Evolutionary conservation across 306 rosid genomes (phyloP), one percentile per base, ranked within the genome.

Genomic region (Rosa chinensis): DNA sequence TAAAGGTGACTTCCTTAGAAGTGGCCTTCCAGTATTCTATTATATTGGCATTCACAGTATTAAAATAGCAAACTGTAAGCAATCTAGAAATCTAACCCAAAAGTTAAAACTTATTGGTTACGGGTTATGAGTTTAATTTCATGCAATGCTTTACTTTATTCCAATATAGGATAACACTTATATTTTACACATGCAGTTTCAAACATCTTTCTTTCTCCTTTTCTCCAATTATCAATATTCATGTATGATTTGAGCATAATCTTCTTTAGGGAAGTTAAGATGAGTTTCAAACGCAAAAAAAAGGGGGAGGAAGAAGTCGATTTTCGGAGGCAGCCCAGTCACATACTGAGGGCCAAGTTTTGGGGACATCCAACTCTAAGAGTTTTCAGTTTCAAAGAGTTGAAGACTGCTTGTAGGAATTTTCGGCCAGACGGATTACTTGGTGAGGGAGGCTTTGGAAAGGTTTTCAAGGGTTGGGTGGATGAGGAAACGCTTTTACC

Each of bases 401-500:
- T 85, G 18, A 82, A 49, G 78, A 76, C 67, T 62, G 83, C 81
- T 16, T 81, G 83, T 42, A 75, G 78, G 44, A 85, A 76, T 69
- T 85, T 85, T 78, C 62, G 81, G 23, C 70, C 73, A 21, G 83
- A 82, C 39, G 78, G 73, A 61, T 78, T 85, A 40, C 73, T 85
- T 25, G 88, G 86, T 23, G 86, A 85, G 73, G 84, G 79, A 35
- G 77, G 85, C 42, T 85, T 82, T 43, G 88, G 88, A 66, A 79
- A 37, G 61, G 81, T 79, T 70, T 82, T 78, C 73, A 85, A 85
- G 61, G 88, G 88, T 47, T 79, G 83, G 85, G 39, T 85, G 53
- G 81, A 85, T 39, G 79, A 75, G 70, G 77, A 75, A 14, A 75
- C 79, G 1, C 79, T 82, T 10, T 58, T 17, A 55, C 68, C 88